phyloP scores from a whole-genome alignment of 2,329 filamentous ascomycete species.

The Aaosphaeria pasadenensis region DNA sequence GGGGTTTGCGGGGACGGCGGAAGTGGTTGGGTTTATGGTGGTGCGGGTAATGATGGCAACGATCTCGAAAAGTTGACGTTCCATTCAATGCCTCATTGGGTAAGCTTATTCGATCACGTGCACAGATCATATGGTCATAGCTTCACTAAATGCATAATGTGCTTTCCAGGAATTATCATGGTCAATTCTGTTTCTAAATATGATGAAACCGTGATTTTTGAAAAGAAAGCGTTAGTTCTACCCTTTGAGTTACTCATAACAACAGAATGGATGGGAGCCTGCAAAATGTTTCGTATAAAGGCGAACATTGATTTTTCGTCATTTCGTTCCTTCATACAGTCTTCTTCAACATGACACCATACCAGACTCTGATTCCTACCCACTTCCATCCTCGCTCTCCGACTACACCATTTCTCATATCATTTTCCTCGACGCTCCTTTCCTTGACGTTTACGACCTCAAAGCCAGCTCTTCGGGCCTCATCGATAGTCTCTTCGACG shows the following conservation, averaged over 20 bases:
- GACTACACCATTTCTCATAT: slow-evolving; percentile 27
- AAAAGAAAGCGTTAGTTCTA: no score
- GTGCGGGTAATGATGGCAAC: not conserved
- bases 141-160: not conserved
- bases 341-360: slow-evolving; percentile 33
- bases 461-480: slow-evolving; percentile 39
- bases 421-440: slow-evolving; percentile 23
- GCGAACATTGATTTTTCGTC: not conserved
- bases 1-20: not conserved
- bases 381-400: slow-evolving; percentile 38
- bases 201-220: no score
- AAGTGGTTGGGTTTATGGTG: not conserved
- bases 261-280: no score
- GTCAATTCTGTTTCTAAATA: no score
- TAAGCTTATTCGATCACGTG: slow-evolving; percentile 2
- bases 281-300: not conserved
- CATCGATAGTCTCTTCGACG: slow-evolving; percentile 50
- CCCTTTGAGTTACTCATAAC: no score
- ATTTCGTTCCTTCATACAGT: slow-evolving; percentile 1
- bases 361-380: slow-evolving; percentile 41
- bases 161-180: no score
- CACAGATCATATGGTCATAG: not conserved
- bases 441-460: slow-evolving; percentile 26
- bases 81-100: not conserved
- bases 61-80: not conserved